Evolutionary conservation across 2,329 filamentous ascomycete genomes (phyloP).

Genomic region (Trichoderma sp.): DNA sequence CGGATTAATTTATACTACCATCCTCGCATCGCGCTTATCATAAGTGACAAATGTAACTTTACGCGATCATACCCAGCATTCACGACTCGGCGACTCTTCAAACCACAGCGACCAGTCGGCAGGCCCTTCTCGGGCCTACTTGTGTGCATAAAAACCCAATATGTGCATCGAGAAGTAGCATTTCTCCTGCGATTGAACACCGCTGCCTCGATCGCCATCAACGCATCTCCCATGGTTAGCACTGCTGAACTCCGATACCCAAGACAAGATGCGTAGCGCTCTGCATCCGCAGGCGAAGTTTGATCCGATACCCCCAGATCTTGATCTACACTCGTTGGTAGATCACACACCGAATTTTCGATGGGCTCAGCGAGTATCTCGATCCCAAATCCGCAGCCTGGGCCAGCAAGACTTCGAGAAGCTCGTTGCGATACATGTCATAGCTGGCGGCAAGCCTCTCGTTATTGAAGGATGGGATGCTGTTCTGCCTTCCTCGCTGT

Average conservation of each 20-base stretch:
- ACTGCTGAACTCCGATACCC: neutral
- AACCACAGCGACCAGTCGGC: neutral
- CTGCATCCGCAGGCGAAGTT: constrained; percentile 83
- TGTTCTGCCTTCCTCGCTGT: constrained; percentile 70
- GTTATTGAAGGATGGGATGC: constrained; percentile 87
- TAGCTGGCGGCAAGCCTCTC: constrained; percentile 79
- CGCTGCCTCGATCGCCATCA: neutral
- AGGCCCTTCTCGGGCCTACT: neutral
- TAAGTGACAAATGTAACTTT: neutral
- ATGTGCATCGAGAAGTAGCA: neutral
- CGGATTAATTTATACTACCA: neutral
- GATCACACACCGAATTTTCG: constrained; percentile 79
- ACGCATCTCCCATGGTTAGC: neutral
- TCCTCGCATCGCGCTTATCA: neutral
- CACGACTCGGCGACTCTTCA: neutral
- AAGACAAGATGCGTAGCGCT: constrained; percentile 65
- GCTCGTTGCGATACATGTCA: constrained; percentile 77
- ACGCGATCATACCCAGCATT: neutral
- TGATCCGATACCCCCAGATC: constrained; percentile 81
- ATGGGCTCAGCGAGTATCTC: constrained; percentile 77
- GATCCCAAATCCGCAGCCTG: constrained; percentile 71
- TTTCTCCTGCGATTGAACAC: neutral
- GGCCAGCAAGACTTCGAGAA: constrained; percentile 80
- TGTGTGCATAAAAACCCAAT: neutral
- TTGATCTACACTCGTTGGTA: constrained; percentile 74